Conservation (phyloP, 1,139 yeast genomes). For the Suhomyces panamericanus region DNA sequence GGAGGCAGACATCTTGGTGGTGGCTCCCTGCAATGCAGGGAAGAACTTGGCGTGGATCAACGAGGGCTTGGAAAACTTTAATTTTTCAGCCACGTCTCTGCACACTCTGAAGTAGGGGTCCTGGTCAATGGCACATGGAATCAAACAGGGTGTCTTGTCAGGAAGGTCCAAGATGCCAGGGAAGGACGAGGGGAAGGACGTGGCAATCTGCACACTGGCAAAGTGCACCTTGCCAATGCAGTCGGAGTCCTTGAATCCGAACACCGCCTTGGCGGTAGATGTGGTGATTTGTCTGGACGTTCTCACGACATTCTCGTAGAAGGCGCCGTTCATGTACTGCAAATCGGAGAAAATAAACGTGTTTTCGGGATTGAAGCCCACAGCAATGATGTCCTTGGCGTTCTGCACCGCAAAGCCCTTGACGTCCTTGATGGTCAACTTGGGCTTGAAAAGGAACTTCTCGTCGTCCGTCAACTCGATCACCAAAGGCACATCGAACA, state of each 20-base stretch:
- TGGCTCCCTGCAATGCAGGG: slow-evolving; percentile 97
- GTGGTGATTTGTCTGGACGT: slow-evolving; percentile 95
- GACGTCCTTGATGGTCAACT: slow-evolving; percentile 85
- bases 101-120: slow-evolving; percentile 98
- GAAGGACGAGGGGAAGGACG: slow-evolving; percentile 94
- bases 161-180: slow-evolving; percentile 89
- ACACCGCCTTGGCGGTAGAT: slow-evolving; percentile 95
- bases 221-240: slow-evolving; percentile 94
- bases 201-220: slow-evolving; percentile 93
- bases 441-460: slow-evolving; percentile 90
- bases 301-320: slow-evolving; percentile 91
- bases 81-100: slow-evolving; percentile 94
- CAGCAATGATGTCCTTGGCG: slow-evolving; percentile 91
- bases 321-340: slow-evolving; percentile 88
- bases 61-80: slow-evolving; percentile 88
- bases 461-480: slow-evolving; percentile 97
- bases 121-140: slow-evolving; percentile 99
- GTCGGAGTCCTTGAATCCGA: slow-evolving; percentile 94
- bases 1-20: slow-evolving; percentile 96
- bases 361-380: slow-evolving; percentile 91
- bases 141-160: slow-evolving; percentile 87
- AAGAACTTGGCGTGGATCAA: slow-evolving; percentile 92
- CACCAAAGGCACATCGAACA: slow-evolving; percentile 94
- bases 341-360: slow-evolving; percentile 94
- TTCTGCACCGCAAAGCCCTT: slow-evolving; percentile 75